phyloP scores from a whole-genome alignment of 2,329 filamentous ascomycete species.

The Colletotrichum australisinense region DNA sequence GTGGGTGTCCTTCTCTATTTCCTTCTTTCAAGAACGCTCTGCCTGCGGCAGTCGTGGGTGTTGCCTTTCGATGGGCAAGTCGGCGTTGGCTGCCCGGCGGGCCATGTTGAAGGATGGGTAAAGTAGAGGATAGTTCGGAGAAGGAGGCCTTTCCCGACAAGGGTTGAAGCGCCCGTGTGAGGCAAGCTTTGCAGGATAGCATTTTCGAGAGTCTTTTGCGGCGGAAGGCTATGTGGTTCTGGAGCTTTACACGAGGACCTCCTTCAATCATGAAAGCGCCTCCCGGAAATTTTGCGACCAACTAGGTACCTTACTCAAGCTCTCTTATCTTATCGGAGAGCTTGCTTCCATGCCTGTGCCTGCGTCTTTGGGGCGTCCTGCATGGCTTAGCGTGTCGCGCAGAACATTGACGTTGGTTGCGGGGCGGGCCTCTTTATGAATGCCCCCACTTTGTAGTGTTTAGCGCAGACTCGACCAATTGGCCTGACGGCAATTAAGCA shows the following conservation, averaged over 20 bases:
- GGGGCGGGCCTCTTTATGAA: not conserved
- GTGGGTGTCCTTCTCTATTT: not conserved
- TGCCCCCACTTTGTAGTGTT: not conserved
- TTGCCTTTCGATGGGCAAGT: not conserved
- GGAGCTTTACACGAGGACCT: not conserved
- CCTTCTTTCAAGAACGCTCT: not conserved
- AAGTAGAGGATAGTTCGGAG: not conserved
- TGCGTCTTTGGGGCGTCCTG: not conserved
- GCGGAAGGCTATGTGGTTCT: not conserved
- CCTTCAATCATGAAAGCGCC: not conserved
- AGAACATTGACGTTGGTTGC: not conserved
- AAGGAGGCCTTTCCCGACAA: not conserved
- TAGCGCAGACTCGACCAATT: slow-evolving; percentile 14
- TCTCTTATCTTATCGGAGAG: slow-evolving; percentile 13
- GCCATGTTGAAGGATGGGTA: not conserved
- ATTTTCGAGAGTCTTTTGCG: not conserved
- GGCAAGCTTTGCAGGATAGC: slow-evolving; percentile 8
- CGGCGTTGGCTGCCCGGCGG: not conserved
- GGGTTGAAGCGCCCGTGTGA: slow-evolving; percentile 8
- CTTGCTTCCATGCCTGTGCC: not conserved
- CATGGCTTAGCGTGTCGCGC: not conserved
- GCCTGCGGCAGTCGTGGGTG: not conserved
- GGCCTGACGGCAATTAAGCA: slow-evolving; percentile 21
- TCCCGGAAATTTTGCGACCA: slow-evolving; percentile 10
- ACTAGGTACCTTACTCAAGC: not conserved